Percentiles rank a stretch among this genome's conserved stretches.
These are phyloP conservation scores for Penicillium hordei DNA, from an alignment of 2,329 filamentous ascomycete genomes.

Conservation along the genomic window DNA sequence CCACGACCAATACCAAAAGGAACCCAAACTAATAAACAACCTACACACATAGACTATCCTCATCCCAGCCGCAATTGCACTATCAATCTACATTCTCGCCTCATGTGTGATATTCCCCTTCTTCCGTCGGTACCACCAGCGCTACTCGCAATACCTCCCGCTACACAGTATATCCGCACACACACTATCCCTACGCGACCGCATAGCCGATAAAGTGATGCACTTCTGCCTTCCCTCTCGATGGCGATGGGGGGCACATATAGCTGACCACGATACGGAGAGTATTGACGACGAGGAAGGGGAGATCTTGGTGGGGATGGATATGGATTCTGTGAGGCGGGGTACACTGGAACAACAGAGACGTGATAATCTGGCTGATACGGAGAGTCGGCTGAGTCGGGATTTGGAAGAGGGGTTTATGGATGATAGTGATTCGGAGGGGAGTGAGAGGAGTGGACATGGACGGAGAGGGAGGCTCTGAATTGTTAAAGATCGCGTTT, in stretches of 20 bases:
- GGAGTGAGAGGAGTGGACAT: constrained; percentile 33
- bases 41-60: constrained; percentile 59
- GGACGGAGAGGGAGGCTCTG: constrained; percentile 14
- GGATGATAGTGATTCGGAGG: constrained; percentile 68
- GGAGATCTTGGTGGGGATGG: constrained; percentile 51
- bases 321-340: constrained; percentile 52
- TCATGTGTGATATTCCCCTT: constrained; percentile 66
- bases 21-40: constrained; percentile 2
- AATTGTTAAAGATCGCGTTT: not conserved
- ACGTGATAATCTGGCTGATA: constrained; percentile 45
- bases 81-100: constrained; percentile 65
- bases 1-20: not conserved
- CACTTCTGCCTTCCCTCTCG: constrained; percentile 46
- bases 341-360: constrained; percentile 42
- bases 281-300: constrained; percentile 68
- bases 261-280: constrained; percentile 51
- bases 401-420: constrained; percentile 76
- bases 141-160: constrained; percentile 73
- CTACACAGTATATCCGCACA: constrained; percentile 54
- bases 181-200: constrained; percentile 57
- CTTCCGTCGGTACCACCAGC: constrained; percentile 67
- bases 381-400: constrained; percentile 64
- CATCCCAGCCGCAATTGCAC: constrained; percentile 68
- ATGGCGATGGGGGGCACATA: constrained; percentile 47
- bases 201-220: constrained; percentile 43